Percentiles rank a stretch among this genome's conserved stretches.
These are phyloP conservation scores for Camellia sinensis DNA, from an alignment of 148 eudicot genomes.

Conservation along the genomic window DNA sequence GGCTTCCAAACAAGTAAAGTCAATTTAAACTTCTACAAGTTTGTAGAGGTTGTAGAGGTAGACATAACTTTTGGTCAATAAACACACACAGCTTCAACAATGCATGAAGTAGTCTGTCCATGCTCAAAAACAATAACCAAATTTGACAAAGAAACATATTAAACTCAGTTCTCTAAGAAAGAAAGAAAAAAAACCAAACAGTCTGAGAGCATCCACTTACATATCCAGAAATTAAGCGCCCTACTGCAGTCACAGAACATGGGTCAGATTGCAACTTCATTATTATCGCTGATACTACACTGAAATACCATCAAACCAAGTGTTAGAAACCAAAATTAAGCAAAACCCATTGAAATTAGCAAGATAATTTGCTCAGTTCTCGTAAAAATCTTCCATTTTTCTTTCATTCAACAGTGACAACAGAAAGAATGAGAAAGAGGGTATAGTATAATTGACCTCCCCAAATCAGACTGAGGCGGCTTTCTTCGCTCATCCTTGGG, in stretches of 20 bases:
- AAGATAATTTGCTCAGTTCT: slow-evolving; percentile 4
- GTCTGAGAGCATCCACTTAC: slow-evolving; percentile 6
- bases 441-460: not conserved
- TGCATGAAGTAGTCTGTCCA: not conserved
- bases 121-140: not conserved
- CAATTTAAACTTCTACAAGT: no score
- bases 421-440: not conserved
- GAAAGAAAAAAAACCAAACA: not conserved
- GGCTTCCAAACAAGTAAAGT: no score
- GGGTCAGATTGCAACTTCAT: slow-evolving; percentile 3
- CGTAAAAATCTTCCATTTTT: not conserved
- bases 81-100: not conserved
- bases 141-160: not conserved
- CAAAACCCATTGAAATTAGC: not conserved
- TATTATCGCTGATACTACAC: not conserved
- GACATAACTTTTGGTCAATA: no score
- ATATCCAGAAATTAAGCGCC: not conserved
- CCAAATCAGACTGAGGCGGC: not conserved
- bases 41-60: no score
- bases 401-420: not conserved
- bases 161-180: not conserved
- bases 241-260: not conserved
- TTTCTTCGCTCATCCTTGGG: slow-evolving; percentile 1
- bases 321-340: not conserved
- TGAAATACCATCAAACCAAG: not conserved